A percentile compares a stretch with the other conserved stretches of the same genome.
Evolutionary conservation across 192 early-diverging fungal species (phyloP).

Genomic region (Funneliformis geosporum): DNA sequence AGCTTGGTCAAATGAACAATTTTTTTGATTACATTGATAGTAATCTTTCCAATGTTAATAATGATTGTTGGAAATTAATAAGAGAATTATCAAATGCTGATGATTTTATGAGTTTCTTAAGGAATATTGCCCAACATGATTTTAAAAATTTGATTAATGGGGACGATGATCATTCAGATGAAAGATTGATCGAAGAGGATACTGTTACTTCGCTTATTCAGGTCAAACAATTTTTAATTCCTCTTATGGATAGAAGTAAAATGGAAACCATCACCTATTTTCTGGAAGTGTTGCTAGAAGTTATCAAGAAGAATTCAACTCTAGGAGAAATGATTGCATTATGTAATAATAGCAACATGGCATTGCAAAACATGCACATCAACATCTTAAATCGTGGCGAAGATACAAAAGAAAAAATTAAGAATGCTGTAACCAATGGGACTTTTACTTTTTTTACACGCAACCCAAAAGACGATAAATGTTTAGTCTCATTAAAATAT

Average conservation of each 20-base stretch:
- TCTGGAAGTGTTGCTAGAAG: background rate
- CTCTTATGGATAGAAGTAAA: conserved; percentile 5
- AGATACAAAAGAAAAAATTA: conserved; percentile 22
- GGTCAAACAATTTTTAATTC: conserved; percentile 18
- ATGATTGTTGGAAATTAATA: conserved; percentile 7
- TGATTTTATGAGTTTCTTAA: background rate
- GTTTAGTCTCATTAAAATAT: conserved; percentile 19
- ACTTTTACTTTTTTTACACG: conserved; percentile 26
- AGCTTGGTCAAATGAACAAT: background rate
- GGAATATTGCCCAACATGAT: conserved; percentile 10
- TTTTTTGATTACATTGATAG: background rate
- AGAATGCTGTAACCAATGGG: conserved; percentile 23
- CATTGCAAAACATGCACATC: conserved; percentile 17
- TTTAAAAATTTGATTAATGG: conserved; percentile 34
- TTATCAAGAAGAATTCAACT: background rate
- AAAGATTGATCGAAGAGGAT: conserved; percentile 27
- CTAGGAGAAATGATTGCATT: conserved; percentile 12
- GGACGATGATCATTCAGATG: conserved; percentile 33
- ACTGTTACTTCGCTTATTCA: conserved; percentile 18
- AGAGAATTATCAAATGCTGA: background rate
- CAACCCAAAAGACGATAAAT: conserved; percentile 3
- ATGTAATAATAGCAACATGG: conserved; percentile 17
- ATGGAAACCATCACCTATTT: background rate
- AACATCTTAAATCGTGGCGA: conserved; percentile 20
- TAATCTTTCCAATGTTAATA: background rate